Base-by-base conservation (phyloP, 2,329 filamentous ascomycete species). In the Colletotrichum sp. region DNA sequence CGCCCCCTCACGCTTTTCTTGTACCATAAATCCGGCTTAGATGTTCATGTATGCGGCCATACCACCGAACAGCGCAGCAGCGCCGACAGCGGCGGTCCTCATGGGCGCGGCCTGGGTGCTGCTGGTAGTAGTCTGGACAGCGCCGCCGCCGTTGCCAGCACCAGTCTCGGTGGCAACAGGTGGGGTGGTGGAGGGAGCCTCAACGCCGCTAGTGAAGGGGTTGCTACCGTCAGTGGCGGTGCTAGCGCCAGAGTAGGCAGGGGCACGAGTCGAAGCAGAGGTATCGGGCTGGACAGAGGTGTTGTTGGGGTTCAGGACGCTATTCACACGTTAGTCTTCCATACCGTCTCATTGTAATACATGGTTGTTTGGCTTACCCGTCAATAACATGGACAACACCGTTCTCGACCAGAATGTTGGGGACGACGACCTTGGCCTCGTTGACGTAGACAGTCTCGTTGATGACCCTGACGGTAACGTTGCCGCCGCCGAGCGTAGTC, bases 341-440 rank as follows among this genome's bases (percentile, higher is more conserved):
- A 7, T 13, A n/a, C n/a, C 6, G 4, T 18, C 21, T 59, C 68
- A 1, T 14, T 16, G 2, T 16, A 18, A 18, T 63, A 3, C 26
- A 55, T 26, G 10, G n/a, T 4, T 16, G 8, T 3, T 21, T 63
- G 3, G 82, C 87, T 81, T 82, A 90, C 90, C 86, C 86, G 79
- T 94, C 91, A 48, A 92, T 86, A 16, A 92, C 85, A 78, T 92
- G 90, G 4, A 91, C 82, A 3, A 92, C 90, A 30, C 91, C 91
- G 77, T 92, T 92, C 36, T 84, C 84, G 13, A 89, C 82, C 7
- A 92, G 81, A 4, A 90, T 82, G 79, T 92, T 86, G 2, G 87
- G 82, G 3, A 84, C 81, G 3, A 89, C 83, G 36, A 92, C 85
- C 76, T 85, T 84, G 4, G 90, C 90, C 63, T 92, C 84, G 16